Evolutionary conservation across 1,284 basidiomycete genomes (phyloP), one percentile per base, ranked within the genome.

Genomic region (Paramarasmius palmivorus): DNA sequence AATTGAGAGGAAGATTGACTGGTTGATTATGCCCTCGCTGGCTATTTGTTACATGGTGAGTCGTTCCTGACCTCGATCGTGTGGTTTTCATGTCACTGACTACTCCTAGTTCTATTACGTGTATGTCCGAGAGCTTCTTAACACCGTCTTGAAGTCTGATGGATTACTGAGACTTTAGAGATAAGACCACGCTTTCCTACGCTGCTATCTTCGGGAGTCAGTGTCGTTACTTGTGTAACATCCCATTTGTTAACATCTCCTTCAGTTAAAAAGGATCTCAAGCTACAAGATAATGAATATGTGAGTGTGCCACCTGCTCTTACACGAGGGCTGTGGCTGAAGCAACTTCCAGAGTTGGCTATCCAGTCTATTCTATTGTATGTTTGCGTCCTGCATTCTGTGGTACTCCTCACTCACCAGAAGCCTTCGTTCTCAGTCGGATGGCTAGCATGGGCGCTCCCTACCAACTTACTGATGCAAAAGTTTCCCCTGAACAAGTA

Each of bases 401-500:
- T 20, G 39, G 17, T 14, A 3, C 17, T 44, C 17, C 29, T 48
- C 15, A 10, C 9, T 6, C 20, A 7, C 41, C 50, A 34, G 38
- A n/a, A 35, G 9, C 15, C 36, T 36, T 0, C 6, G 17, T 46
- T 22, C 7, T 1, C 42, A 65, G 63, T 76, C 48, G 75, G 76
- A 20, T 75, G 73, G 73, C 56, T 78, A 4, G 68, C 61, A 2
- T 77, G 75, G 75, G 75, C 75, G 0, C 67, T 78, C 42, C 77
- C 77, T 0, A 72, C 74, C 9, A 78, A 78, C 60, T 49, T 78
- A 32, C 59, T 78, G 47, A 74, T 78, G 71, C 75, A 77, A 54
- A 68, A 70, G 35, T 73, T 65, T n/a, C 75, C 74, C 1, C 65
- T 73, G 0, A 71, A 71, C 15, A 73, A 73, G 42, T 78, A 77